Evolutionary conservation across 805 yeast genomes (phyloP).

Genomic region (Saccharomycopsis olivae): DNA sequence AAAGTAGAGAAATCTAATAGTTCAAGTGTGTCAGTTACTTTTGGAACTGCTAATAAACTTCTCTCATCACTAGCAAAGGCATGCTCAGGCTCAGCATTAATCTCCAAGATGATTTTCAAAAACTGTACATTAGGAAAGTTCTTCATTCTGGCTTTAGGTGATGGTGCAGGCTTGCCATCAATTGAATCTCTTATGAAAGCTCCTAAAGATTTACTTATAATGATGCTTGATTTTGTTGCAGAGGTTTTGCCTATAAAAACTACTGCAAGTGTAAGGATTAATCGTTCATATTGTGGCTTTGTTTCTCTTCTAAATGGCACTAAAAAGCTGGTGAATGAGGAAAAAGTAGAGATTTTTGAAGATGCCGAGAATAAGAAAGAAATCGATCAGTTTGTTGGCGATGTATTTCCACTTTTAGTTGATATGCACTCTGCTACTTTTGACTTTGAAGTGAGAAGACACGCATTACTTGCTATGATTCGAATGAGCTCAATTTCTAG

Average conservation of each 20-base stretch:
- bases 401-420: slow-evolving; percentile 42
- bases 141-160: slow-evolving; percentile 39
- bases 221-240: slow-evolving; percentile 45
- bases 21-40: slow-evolving; percentile 16
- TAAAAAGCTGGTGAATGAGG: slow-evolving; percentile 21
- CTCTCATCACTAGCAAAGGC: slow-evolving; percentile 32
- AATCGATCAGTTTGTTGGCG: slow-evolving; percentile 30
- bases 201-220: slow-evolving; percentile 53
- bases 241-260: slow-evolving; percentile 40
- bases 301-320: neutral
- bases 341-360: slow-evolving; percentile 21
- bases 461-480: slow-evolving; percentile 41
- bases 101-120: slow-evolving; percentile 35
- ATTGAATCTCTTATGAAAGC: slow-evolving; percentile 66
- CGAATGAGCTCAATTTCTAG: slow-evolving; percentile 15
- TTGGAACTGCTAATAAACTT: slow-evolving; percentile 11
- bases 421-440: slow-evolving; percentile 65
- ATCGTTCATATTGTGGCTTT: neutral
- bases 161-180: slow-evolving; percentile 24
- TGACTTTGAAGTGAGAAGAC: slow-evolving; percentile 51
- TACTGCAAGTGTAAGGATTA: neutral
- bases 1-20: slow-evolving; percentile 15
- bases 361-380: slow-evolving; percentile 21
- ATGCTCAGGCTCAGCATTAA: slow-evolving; percentile 33
- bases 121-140: slow-evolving; percentile 38